Conservation (phyloP, 2,329 filamentous ascomycete species). For the Colletotrichum tofieldiae region DNA sequence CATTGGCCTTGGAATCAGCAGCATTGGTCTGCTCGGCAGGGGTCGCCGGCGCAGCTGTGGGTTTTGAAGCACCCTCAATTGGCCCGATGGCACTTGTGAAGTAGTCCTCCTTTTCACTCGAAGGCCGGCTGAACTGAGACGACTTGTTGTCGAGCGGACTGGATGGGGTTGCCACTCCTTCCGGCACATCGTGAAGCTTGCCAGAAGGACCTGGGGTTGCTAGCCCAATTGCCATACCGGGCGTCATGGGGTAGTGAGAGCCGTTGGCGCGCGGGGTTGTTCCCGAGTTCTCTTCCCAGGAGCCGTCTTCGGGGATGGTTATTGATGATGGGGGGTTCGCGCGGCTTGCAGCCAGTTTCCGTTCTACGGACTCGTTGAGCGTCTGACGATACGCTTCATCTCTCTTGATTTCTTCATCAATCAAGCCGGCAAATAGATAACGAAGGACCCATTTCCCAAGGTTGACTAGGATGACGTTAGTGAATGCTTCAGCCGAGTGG, state of each 20-base stretch:
- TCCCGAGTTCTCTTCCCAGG: slow-evolving; percentile 53
- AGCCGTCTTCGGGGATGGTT: slow-evolving; percentile 54
- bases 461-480: slow-evolving; percentile 75
- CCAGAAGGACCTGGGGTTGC: slow-evolving; percentile 73
- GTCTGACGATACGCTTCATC: slow-evolving; percentile 82
- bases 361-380: slow-evolving; percentile 75
- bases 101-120: slow-evolving; percentile 81
- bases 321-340: slow-evolving; percentile 75
- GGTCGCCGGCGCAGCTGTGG: slow-evolving; percentile 63
- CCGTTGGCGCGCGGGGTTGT: slow-evolving; percentile 78
- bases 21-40: slow-evolving; percentile 65
- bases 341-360: slow-evolving; percentile 69
- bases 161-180: slow-evolving; percentile 60
- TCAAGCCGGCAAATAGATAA: slow-evolving; percentile 89
- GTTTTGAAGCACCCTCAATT: slow-evolving; percentile 62
- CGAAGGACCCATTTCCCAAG: slow-evolving; percentile 96
- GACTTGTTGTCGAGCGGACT: slow-evolving; percentile 69
- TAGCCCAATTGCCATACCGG: slow-evolving; percentile 83
- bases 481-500: background rate
- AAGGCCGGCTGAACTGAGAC: slow-evolving; percentile 72
- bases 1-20: slow-evolving; percentile 51
- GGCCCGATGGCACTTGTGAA: slow-evolving; percentile 77
- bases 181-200: slow-evolving; percentile 63
- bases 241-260: slow-evolving; percentile 74
- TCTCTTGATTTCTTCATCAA: slow-evolving; percentile 90